Base-by-base conservation (phyloP, 257 asterid genomes). In the Jasminum sambac region DNA sequence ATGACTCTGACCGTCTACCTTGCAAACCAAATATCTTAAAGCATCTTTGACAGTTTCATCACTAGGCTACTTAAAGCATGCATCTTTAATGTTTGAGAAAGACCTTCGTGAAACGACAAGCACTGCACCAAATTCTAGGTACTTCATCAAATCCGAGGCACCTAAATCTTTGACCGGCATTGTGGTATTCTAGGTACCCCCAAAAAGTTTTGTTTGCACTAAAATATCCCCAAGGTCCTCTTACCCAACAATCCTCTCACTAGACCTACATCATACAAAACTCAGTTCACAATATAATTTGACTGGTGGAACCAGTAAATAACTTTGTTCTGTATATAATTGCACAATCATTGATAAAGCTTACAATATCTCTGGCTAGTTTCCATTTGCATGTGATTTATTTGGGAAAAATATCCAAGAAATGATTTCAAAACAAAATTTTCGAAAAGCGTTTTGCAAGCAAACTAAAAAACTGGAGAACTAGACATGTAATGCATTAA, bases 1-100 rank as follows among this genome's bases (percentile, higher is more conserved):
- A 42, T 57, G 39, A 50, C 25, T 50, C 11, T 50, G n/a, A 7
- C 59, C 9, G 11, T 50, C 46, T 37, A 50, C 30, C 59, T 70
- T 2, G 44, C 30, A 14, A 19, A 66, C 59, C 30, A n/a, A 67
- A 11, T 50, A 16, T 38, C 26, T 67, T 70, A 73, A 24, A 37
- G 63, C 43, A 30, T 25, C 48, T 43, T 58, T 41, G 37, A 38
- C 11, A n/a, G 25, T 11, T 48, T n/a, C 24, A 21, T 48, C 58
- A 48, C 48, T 57, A 17, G 48, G 67, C 71, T 50, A 10, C 14
- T 58, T 39, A 59, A 57, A 25, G 17, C 16, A 2, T 36, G 34
- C 63, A 36, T 34, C n/a, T 11, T 68, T 39, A 50, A 16, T 13
- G n/a, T 57, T 19, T 41, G 30, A n/a, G 37, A 6, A 50, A 21